Evolutionary conservation across 768 basidiomycete species (phyloP).

Genomic region (Austroboletus eburneus): DNA sequence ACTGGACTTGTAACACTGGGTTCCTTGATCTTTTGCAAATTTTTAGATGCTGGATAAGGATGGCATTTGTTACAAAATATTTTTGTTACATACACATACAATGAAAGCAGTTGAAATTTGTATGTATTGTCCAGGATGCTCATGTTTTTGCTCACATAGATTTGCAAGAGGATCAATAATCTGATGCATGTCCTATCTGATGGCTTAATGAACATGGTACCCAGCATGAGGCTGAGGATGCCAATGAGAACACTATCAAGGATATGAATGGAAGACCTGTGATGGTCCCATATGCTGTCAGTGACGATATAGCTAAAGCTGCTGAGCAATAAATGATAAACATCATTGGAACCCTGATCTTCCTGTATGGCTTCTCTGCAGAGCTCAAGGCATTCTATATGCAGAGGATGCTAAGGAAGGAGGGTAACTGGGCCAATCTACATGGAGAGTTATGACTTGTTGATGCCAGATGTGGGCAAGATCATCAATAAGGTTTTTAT

Average conservation of each 20-base stretch:
- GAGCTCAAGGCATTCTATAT: conserved; percentile 98
- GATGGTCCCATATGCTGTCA: conserved; percentile 71
- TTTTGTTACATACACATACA: too few relatives aligned
- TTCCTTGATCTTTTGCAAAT: too few relatives aligned
- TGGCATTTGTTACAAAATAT: too few relatives aligned
- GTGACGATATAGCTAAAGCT: conserved; percentile 97
- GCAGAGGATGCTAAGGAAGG: conserved; percentile 68
- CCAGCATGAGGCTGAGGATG: conserved; percentile 79
- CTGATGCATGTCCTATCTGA: conserved; percentile 86
- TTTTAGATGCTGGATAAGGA: too few relatives aligned
- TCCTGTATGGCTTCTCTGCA: conserved; percentile 91
- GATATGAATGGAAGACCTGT: conserved; percentile 40
- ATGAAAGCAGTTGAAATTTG: too few relatives aligned
- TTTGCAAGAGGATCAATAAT: conserved; percentile 85
- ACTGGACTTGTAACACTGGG: too few relatives aligned
- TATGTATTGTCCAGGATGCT: not conserved
- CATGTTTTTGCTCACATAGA: conserved; percentile 40
- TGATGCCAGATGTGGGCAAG: conserved; percentile 99
- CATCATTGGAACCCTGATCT: conserved; percentile 85
- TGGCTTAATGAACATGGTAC: conserved; percentile 95
- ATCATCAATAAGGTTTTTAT: conserved; percentile 77
- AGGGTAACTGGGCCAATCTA: conserved; percentile 48
- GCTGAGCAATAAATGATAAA: conserved; percentile 99
- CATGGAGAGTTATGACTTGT: conserved; percentile 94
- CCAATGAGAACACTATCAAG: conserved; percentile 56